Evolutionary conservation across 2,329 filamentous ascomycete species (phyloP).

Genomic region (Botrytis fabae): DNA sequence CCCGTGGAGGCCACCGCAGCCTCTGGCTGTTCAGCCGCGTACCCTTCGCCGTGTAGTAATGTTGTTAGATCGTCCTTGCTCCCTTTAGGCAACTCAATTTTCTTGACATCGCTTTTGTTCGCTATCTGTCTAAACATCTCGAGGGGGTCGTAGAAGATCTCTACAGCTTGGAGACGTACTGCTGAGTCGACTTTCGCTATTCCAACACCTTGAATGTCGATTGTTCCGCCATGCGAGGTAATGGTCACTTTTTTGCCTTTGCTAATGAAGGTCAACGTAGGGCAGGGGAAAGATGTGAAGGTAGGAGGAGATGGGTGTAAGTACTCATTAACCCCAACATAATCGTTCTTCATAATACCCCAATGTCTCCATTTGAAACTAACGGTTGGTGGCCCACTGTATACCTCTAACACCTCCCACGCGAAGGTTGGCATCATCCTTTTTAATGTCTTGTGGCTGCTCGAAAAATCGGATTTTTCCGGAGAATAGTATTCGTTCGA

Average conservation of each 20-base stretch:
- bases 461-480: conserved; percentile 59
- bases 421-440: conserved; percentile 72
- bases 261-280: conserved; percentile 43
- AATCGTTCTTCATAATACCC: conserved; percentile 67
- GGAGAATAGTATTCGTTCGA: conserved; percentile 66
- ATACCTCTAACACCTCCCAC: conserved; percentile 70
- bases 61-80: conserved; percentile 26
- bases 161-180: conserved; percentile 57
- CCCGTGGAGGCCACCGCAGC: neutral
- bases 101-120: conserved; percentile 43
- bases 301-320: neutral
- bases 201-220: conserved; percentile 65
- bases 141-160: conserved; percentile 66
- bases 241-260: conserved; percentile 62
- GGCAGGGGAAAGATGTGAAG: neutral
- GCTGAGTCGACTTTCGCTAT: conserved; percentile 62
- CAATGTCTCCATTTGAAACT: conserved; percentile 68
- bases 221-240: conserved; percentile 59
- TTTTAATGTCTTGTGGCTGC: conserved; percentile 70
- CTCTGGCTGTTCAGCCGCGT: neutral
- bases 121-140: conserved; percentile 68
- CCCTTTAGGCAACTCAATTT: neutral
- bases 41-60: conserved; percentile 28
- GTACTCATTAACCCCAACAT: conserved; percentile 53
- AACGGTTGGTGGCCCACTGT: conserved; percentile 62